These are phyloP conservation scores for Cutaneotrichosporon arboriforme DNA, from an alignment of 1,284 basidiomycete species.

Conservation along the genomic window DNA sequence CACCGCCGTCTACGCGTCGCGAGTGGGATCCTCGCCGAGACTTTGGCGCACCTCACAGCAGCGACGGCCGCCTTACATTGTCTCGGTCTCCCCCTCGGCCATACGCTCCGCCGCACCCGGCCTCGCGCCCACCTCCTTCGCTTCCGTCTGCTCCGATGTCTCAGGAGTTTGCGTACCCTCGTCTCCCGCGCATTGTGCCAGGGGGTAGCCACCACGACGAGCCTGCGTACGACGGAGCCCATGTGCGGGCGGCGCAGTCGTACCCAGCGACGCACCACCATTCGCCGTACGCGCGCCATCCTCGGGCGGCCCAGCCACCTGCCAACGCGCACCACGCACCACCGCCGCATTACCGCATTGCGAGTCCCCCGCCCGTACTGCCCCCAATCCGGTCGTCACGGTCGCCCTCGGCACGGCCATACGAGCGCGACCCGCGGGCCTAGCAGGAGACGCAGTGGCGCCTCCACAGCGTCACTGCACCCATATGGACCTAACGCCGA, in stretches of 20 bases:
- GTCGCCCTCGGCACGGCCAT: constrained; percentile 4
- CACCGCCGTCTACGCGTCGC: constrained; percentile 3
- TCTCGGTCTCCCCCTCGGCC: neutral
- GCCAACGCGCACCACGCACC: neutral
- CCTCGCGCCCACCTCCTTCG: neutral
- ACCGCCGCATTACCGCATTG: neutral
- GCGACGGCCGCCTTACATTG: neutral
- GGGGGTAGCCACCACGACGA: constrained; percentile 1
- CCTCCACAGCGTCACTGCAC: neutral
- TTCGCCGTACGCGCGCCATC: neutral
- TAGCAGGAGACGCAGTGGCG: constrained; percentile 1
- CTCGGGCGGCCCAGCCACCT: neutral
- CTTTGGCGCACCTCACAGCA: constrained; percentile 15
- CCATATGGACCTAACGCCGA: neutral
- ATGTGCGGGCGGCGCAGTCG: neutral
- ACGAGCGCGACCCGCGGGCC: constrained; percentile 13
- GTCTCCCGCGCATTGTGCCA: constrained; percentile 15
- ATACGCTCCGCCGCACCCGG: neutral
- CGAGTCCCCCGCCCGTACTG: constrained; percentile 10
- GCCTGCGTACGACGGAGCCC: neutral
- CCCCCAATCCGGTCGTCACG: constrained; percentile 17
- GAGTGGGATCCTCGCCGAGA: constrained; percentile 17
- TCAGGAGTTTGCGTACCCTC: constrained; percentile 5
- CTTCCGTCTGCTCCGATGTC: neutral
- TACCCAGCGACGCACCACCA: constrained; percentile 1